These are phyloP conservation scores for Sodiomyces alkalinus DNA, from an alignment of 2,329 filamentous ascomycete genomes.

Conservation along the genomic window DNA sequence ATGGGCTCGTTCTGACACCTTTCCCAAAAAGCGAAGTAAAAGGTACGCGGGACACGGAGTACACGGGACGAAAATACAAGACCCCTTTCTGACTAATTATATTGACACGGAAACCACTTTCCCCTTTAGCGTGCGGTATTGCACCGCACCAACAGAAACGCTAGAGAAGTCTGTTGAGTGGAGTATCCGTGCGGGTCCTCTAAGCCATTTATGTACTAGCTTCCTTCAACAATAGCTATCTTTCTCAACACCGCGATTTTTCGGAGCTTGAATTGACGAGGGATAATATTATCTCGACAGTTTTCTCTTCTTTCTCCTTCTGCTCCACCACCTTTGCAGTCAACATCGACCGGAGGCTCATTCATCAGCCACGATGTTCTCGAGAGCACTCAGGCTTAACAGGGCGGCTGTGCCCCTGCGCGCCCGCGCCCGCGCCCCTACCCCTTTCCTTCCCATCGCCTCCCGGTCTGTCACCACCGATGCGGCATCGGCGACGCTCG, in stretches of 20 bases:
- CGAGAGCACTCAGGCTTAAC: constrained; percentile 48
- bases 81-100: no score
- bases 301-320: constrained; percentile 5
- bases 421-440: constrained; percentile 23
- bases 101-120: no score
- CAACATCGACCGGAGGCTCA: constrained; percentile 18
- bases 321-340: constrained; percentile 10
- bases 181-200: constrained; percentile 4
- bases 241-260: constrained; percentile 27
- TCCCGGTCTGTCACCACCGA: constrained; percentile 83
- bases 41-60: no score
- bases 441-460: constrained; percentile 26
- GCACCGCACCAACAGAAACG: no score
- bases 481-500: constrained; percentile 80
- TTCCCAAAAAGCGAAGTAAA: no score
- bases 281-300: constrained; percentile 11
- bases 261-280: constrained; percentile 19
- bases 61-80: no score
- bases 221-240: constrained; percentile 20
- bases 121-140: no score
- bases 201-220: constrained; percentile 15
- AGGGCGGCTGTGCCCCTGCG: constrained; percentile 47
- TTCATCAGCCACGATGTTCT: constrained; percentile 44
- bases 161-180: constrained; percentile 9
- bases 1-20: no score